phyloP scores from a whole-genome alignment of 2,329 filamentous ascomycete genomes.

The Leptographium wingfieldii region DNA sequence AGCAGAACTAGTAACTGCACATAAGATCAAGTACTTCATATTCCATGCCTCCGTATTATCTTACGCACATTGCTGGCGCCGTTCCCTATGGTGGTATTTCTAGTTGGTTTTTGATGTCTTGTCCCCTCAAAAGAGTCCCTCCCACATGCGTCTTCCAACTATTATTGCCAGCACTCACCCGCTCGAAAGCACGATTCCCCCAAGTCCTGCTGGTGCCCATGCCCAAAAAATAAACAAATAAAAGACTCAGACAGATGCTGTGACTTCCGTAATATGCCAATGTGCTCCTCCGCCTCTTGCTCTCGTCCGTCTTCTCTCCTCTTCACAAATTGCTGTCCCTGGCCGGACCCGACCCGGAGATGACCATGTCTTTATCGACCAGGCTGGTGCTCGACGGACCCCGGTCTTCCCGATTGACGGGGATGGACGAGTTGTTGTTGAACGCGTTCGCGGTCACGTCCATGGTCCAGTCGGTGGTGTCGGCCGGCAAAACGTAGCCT shows the following conservation, averaged over 20 bases:
- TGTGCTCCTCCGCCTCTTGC: not conserved
- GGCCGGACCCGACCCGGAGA: constrained; percentile 3
- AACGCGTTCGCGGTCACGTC: constrained; percentile 19
- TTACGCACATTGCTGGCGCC: constrained; percentile 1
- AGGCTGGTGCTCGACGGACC: constrained; percentile 4
- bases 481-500: constrained; percentile 39
- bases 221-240: not conserved
- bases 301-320: not conserved
- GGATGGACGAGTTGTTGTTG: not conserved
- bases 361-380: constrained; percentile 7
- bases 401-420: not conserved
- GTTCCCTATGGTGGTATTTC: not conserved
- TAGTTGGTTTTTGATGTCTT: not conserved
- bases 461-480: constrained; percentile 19
- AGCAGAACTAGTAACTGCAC: too few relatives aligned
- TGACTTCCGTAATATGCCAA: not conserved
- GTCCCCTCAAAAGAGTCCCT: not conserved
- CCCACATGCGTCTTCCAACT: not conserved
- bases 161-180: not conserved
- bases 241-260: too few relatives aligned
- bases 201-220: not conserved
- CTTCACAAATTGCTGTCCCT: not conserved
- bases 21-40: not conserved
- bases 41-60: not conserved
- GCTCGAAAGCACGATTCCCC: not conserved